A percentile compares a stretch with the other conserved stretches of the same genome.
phyloP scores from a whole-genome alignment of 2,329 filamentous ascomycete species.

The Colletotrichum aenigma region DNA sequence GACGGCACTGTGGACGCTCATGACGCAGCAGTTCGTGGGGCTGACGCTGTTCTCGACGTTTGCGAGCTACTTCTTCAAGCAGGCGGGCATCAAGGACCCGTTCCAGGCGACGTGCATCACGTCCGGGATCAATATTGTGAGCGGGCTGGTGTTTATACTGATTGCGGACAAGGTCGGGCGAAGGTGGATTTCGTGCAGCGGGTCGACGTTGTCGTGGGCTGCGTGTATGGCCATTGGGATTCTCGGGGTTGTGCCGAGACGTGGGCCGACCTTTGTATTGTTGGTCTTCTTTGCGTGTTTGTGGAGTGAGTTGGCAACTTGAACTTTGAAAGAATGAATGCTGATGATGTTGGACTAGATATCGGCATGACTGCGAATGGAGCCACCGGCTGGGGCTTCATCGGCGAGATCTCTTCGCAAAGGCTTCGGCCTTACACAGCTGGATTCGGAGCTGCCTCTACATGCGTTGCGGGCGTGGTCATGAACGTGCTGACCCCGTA shows the following conservation, averaged over 20 bases:
- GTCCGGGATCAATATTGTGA: slow-evolving; percentile 24
- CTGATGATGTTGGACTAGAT: slow-evolving; percentile 9
- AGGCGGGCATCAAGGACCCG: slow-evolving; percentile 30
- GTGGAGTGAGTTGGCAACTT: slow-evolving; percentile 21
- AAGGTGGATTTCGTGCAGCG: slow-evolving; percentile 19
- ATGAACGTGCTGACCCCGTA: slow-evolving; percentile 31
- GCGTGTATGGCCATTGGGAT: slow-evolving; percentile 22
- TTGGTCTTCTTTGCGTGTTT: slow-evolving; percentile 27
- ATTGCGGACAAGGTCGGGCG: slow-evolving; percentile 22
- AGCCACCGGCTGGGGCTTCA: slow-evolving; percentile 32
- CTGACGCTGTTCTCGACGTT: slow-evolving; percentile 25
- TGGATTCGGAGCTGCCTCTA: slow-evolving; percentile 31
- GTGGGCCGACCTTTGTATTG: slow-evolving; percentile 15
- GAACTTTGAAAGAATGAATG: not conserved
- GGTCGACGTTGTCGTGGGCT: slow-evolving; percentile 19
- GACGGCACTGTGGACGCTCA: slow-evolving; percentile 30
- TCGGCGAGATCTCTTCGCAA: slow-evolving; percentile 39
- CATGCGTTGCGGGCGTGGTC: slow-evolving; percentile 23
- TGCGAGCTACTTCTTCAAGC: slow-evolving; percentile 36
- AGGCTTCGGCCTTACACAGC: slow-evolving; percentile 35
- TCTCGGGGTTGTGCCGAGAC: slow-evolving; percentile 20
- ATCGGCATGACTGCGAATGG: slow-evolving; percentile 28
- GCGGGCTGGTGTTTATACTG: slow-evolving; percentile 19
- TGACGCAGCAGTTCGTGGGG: slow-evolving; percentile 26
- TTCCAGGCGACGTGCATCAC: slow-evolving; percentile 27